Conservation (phyloP, 2,329 filamentous ascomycete species). For the Trichoderma asperellum region DNA sequence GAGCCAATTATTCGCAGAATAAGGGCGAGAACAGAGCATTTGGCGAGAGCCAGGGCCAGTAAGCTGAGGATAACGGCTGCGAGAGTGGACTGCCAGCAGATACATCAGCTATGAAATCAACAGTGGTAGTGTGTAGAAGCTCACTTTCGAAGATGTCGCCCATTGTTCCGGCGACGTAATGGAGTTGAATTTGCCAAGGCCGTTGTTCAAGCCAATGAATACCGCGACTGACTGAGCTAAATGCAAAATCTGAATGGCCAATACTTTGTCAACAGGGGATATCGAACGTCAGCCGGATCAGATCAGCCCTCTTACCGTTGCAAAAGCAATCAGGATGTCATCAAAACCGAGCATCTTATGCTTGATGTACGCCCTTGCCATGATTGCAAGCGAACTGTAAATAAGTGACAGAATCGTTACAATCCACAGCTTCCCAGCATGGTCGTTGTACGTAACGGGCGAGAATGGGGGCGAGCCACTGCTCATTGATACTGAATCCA, state of each 20-base stretch:
- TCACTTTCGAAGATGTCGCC: background rate
- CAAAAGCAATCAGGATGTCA: background rate
- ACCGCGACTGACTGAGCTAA: background rate
- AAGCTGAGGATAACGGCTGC: background rate
- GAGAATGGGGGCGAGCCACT: background rate
- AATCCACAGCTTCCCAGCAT: conserved; percentile 7
- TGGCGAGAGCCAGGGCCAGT: background rate
- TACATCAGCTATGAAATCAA: background rate
- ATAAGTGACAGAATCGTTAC: conserved; percentile 4
- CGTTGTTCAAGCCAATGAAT: background rate
- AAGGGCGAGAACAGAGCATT: conserved; percentile 7
- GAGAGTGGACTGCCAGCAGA: background rate
- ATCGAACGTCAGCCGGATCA: background rate
- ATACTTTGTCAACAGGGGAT: background rate
- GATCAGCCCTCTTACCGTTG: background rate
- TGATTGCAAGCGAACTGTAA: background rate
- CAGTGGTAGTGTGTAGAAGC: background rate
- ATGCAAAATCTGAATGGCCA: background rate
- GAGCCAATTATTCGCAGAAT: conserved; percentile 1
- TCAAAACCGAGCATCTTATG: conserved; percentile 7
- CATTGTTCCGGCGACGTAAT: background rate
- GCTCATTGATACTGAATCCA: background rate
- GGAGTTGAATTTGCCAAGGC: conserved; percentile 7
- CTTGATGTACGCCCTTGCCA: background rate
- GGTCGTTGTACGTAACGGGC: background rate